Conservation (phyloP, 192 early-diverging fungal genomes). For the Kickxella alabastrina region DNA sequence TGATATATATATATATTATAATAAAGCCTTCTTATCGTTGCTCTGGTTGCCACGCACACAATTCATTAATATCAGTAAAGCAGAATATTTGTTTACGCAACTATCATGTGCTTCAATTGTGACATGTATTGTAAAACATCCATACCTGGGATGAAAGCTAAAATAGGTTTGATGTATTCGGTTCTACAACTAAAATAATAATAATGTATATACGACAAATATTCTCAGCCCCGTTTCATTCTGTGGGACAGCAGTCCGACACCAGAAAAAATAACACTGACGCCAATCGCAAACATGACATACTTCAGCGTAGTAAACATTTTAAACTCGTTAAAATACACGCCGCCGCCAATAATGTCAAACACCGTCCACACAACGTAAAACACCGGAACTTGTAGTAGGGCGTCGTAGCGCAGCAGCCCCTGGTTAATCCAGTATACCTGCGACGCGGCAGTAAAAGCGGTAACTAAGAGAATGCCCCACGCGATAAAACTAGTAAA, state of each 20-base stretch:
- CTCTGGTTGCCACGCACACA: no score
- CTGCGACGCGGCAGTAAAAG: conserved; percentile 71
- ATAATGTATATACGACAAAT: no score
- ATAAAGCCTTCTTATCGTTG: no score
- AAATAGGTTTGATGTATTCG: no score
- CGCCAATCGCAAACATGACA: conserved; percentile 62
- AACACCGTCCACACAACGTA: conserved; percentile 78
- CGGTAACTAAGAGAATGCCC: conserved; percentile 66
- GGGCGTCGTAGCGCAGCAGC: conserved; percentile 70
- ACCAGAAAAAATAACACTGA: conserved; percentile 69
- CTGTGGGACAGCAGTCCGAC: conserved; percentile 64
- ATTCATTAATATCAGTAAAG: no score
- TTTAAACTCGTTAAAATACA: conserved; percentile 76
- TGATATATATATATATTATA: no score
- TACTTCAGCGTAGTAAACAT: conserved; percentile 62
- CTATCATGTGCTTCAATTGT: no score
- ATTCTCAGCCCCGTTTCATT: no score
- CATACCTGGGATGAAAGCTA: no score
- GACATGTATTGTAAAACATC: no score
- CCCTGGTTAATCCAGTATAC: conserved; percentile 87
- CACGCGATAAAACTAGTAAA: conserved; percentile 63
- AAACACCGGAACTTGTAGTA: conserved; percentile 79
- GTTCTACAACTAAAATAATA: no score
- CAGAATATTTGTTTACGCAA: no score
- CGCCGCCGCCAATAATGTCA: conserved; percentile 77